A percentile compares a stretch with the other conserved stretches of the same genome.
phyloP scores from a whole-genome alignment of 495 filamentous ascomycete species.

The Talaromyces stipitatus region DNA sequence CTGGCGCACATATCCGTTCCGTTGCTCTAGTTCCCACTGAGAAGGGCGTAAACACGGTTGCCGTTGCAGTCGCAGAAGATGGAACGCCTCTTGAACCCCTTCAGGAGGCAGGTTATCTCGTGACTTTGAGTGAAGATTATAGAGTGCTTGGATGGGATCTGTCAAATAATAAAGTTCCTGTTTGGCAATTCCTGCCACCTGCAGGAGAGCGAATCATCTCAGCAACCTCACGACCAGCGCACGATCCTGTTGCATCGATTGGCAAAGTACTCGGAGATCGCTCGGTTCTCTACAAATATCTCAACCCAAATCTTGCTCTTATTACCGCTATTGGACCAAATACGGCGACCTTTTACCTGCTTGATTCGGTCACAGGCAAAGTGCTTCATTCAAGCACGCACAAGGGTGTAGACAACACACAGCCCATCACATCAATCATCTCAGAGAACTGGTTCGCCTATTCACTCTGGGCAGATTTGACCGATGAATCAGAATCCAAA shows the following conservation, averaged over 20 bases:
- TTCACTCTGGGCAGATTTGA: slow-evolving; percentile 65
- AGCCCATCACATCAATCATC: slow-evolving; percentile 67
- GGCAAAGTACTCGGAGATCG: slow-evolving; percentile 87
- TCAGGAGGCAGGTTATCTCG: slow-evolving; percentile 34
- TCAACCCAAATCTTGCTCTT: slow-evolving; percentile 80
- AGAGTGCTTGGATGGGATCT: slow-evolving; percentile 53
- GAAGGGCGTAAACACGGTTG: slow-evolving; percentile 10
- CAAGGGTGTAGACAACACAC: slow-evolving; percentile 62
- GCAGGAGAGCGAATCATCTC: slow-evolving; percentile 57
- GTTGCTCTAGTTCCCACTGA: slow-evolving; percentile 23
- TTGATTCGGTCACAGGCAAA: slow-evolving; percentile 80
- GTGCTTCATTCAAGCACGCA: slow-evolving; percentile 66
- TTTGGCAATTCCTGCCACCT: slow-evolving; percentile 72
- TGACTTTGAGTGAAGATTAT: slow-evolving; percentile 53
- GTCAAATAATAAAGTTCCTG: slow-evolving; percentile 38
- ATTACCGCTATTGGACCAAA: slow-evolving; percentile 60
- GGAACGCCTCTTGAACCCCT: slow-evolving; percentile 25
- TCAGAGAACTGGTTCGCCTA: slow-evolving; percentile 96
- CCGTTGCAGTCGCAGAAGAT: slow-evolving; percentile 24
- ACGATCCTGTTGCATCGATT: slow-evolving; percentile 91
- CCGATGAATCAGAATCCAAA: slow-evolving; percentile 49
- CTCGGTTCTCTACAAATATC: slow-evolving; percentile 92
- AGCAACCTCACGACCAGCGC: slow-evolving; percentile 57
- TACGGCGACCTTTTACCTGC: slow-evolving; percentile 63
- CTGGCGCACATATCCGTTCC: slow-evolving; percentile 22